A percentile compares a stretch with the other conserved stretches of the same genome.
phyloP scores from a whole-genome alignment of 257 asterid genomes.

The Przewalskia tangutica region DNA sequence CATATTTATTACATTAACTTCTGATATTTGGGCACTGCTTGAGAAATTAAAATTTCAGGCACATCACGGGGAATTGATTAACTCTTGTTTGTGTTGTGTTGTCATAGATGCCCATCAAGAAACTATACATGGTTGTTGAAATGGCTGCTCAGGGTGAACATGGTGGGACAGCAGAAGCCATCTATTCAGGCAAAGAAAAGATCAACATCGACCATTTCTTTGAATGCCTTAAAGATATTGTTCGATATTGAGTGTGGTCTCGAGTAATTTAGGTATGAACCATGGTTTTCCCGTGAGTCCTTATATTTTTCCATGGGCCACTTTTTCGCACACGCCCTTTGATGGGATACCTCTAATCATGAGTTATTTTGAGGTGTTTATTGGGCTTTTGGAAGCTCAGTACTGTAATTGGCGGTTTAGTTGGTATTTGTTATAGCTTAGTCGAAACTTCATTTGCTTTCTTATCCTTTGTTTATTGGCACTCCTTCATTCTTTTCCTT shows the following conservation, averaged over 20 bases:
- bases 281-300: neutral
- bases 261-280: neutral
- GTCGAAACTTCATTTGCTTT: neutral
- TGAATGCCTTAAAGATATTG: slow-evolving; percentile 70
- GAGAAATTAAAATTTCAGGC: neutral
- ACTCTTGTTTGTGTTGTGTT: slow-evolving; percentile 5
- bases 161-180: slow-evolving; percentile 81
- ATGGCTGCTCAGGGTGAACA: slow-evolving; percentile 96
- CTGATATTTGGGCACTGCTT: neutral
- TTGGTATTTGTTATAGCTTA: neutral
- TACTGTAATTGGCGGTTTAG: neutral
- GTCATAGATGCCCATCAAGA: slow-evolving; percentile 79
- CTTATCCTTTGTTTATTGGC: neutral
- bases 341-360: neutral
- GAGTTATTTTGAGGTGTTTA: neutral
- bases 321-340: neutral
- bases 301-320: neutral
- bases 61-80: neutral
- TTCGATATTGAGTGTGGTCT: slow-evolving; percentile 30
- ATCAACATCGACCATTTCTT: slow-evolving; percentile 63
- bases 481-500: neutral
- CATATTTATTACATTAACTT: neutral
- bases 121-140: slow-evolving; percentile 80
- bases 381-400: neutral
- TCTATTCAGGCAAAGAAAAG: slow-evolving; percentile 71